Percentiles rank a stretch among this genome's conserved stretches.
phyloP scores from a whole-genome alignment of 805 yeast species.

The Hanseniaspora vineae region DNA sequence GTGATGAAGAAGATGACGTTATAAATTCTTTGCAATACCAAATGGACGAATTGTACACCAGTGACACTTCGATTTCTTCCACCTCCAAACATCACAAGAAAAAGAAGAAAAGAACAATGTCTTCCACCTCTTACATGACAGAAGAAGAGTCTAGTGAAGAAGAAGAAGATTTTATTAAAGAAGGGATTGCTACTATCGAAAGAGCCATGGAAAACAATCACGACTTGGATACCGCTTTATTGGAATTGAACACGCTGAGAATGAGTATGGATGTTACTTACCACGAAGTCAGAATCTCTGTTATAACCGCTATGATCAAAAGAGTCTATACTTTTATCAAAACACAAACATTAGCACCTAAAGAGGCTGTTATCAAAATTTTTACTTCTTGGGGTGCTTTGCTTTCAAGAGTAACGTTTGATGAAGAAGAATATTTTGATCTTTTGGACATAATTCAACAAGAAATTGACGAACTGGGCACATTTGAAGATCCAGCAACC shows the following conservation, averaged over 20 bases:
- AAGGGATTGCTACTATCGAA: slow-evolving; percentile 88
- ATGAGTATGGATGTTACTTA: slow-evolving; percentile 96
- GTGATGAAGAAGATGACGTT: slow-evolving; percentile 20
- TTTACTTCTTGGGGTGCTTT: slow-evolving; percentile 73
- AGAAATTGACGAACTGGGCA: slow-evolving; percentile 12
- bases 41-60: slow-evolving; percentile 34
- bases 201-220: slow-evolving; percentile 89
- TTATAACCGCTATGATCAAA: slow-evolving; percentile 55
- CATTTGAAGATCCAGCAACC: slow-evolving; percentile 19
- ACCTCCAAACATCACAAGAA: slow-evolving; percentile 26
- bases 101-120: slow-evolving; percentile 33
- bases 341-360: slow-evolving; percentile 64
- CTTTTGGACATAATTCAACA: slow-evolving; percentile 37
- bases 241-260: slow-evolving; percentile 86
- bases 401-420: slow-evolving; percentile 77
- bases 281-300: slow-evolving; percentile 81
- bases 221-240: slow-evolving; percentile 80
- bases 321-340: slow-evolving; percentile 62
- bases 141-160: slow-evolving; percentile 37
- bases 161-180: slow-evolving; percentile 71
- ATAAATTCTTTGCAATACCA: slow-evolving; percentile 31
- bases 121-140: slow-evolving; percentile 30
- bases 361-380: slow-evolving; percentile 64
- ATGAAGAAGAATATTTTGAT: slow-evolving; percentile 63
- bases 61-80: slow-evolving; percentile 49